Base-by-base conservation (phyloP, 495 filamentous ascomycete species). In the Talaromyces liani region DNA sequence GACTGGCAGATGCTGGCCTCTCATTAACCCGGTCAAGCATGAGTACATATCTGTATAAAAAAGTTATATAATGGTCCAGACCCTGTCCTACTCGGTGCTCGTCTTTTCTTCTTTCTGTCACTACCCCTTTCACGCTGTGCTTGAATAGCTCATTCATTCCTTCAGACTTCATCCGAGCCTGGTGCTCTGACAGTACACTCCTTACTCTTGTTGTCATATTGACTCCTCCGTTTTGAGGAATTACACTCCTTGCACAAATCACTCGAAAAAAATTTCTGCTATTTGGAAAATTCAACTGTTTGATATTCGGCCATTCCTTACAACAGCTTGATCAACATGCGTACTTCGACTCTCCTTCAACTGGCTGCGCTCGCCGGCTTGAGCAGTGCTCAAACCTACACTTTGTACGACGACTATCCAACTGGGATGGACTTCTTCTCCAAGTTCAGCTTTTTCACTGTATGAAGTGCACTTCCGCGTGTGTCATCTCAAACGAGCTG, bases 381-480 rank as follows among this genome's bases (percentile, higher is more conserved):
- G 57, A 70, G 70, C 63, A 68, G 76, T 57, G 82, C 81, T 64
- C 53, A 56, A 56, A 73, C 67, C 60, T 86, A 85, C 67, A 72
- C 73, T 2, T 65, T 86, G 31, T 63, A 71, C 47, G 81, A 82
- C 56, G 76, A 82, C 66, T 83, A 82, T 62, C 62, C 65, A 3
- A 45, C 39, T 41, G 29, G 55, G 10, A 33, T 47, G 27, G 60
- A 73, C 4, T 87, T 87, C 69, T 86, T 86, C 69, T 76, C 83
- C 67, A 81, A 81, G 57, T 86, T 87, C 72, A 69, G 76, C 45
- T 81, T 81, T 62, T 77, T 66, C 60, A 80, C 78, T 3, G 77
- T 76, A 70, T 54, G 73, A 63, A 63, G 6, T 5, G 27, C 27
- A 2, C 27, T 27, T 27, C 64, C 76, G 75, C 64, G 24, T 34